Percentiles rank a stretch among this genome's conserved stretches.
Conservation (phyloP, 2,329 filamentous ascomycete species). For the Neonectria hederae region DNA sequence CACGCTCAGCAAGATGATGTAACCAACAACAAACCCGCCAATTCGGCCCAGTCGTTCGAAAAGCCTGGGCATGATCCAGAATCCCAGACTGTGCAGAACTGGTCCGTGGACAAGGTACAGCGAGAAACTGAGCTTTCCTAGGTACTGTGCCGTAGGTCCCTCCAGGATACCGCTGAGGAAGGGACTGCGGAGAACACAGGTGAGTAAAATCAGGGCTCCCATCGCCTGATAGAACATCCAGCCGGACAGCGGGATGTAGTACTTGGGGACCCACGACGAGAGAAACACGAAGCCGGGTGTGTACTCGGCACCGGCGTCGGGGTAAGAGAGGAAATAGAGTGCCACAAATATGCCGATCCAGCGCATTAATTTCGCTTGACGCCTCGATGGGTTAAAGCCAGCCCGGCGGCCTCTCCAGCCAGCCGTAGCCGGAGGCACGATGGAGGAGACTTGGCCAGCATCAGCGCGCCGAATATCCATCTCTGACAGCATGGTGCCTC, state of each 20-base stretch:
- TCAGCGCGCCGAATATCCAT: conserved; percentile 45
- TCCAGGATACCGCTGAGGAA: conserved; percentile 45
- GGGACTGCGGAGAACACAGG: conserved; percentile 48
- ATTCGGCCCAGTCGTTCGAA: conserved; percentile 49
- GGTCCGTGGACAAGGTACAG: conserved; percentile 62
- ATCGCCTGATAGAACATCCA: conserved; percentile 54
- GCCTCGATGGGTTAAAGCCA: conserved; percentile 18
- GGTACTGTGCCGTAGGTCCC: conserved; percentile 46
- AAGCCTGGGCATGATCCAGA: conserved; percentile 61
- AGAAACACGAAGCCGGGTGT: conserved; percentile 50
- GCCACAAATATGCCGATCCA: conserved; percentile 45
- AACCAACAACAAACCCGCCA: conserved; percentile 46
- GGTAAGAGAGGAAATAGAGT: conserved; percentile 52
- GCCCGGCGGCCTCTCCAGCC: conserved; percentile 10
- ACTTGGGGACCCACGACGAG: conserved; percentile 47
- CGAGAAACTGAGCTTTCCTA: conserved; percentile 53
- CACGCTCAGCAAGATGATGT: conserved; percentile 42
- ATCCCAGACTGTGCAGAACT: conserved; percentile 66
- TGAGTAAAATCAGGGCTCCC: conserved; percentile 50
- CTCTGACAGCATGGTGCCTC: conserved; percentile 50
- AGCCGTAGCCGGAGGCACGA: conserved; percentile 29
- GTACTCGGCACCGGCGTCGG: conserved; percentile 50
- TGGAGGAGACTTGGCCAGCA: conserved; percentile 2
- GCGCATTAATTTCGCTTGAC: conserved; percentile 32
- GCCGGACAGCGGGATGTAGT: conserved; percentile 48